Base-by-base conservation (phyloP, 805 yeast species). In the Wickerhamiella siamensis region DNA sequence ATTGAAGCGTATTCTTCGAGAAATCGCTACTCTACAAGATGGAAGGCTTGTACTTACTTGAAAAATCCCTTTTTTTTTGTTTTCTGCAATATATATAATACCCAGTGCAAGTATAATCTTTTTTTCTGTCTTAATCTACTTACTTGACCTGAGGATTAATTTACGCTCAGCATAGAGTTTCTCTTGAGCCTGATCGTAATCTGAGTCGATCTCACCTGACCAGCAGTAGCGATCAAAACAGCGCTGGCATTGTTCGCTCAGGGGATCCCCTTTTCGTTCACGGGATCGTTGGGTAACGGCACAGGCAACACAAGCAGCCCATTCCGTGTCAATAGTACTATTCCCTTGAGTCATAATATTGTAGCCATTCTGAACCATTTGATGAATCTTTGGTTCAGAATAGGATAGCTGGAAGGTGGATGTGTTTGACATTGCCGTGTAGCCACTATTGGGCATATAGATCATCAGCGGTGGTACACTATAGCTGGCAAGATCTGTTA, bases 201-300 rank as follows among this genome's bases (percentile, higher is more conserved):
- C 39, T 9, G 44, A 21, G 26, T 49, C 51, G 2, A 44, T 16
- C 4, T 58, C 46, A 29, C 83, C 83, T 47, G 71, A 66, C 87
- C 87, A 84, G 61, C 95, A 84, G 60, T 83, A 83, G 5, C 64
- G 65, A 29, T 65, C 60, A 58, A 84, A 82, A 58, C 95, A 84
- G 41, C 63, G 46, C 50, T 72, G 62, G 64, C 95, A 84, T 54
- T 80, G 83, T 2, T 68, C 75, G n/a, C 74, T 62, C n/a, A 44
- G 55, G 14, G 66, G 59, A 51, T 78, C 75, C 22, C 76, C 76
- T 29, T 66, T 60, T 55, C 86, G 69, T 61, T 83, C 91, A 55
- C 78, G 77, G 33, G 79, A 73, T 58, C 94, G 74, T 63, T 83
- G 78, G 44, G 83, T 67, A 36, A 83, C 71, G 8, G 93, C 94